Percentiles rank a stretch among this genome's conserved stretches.
phyloP scores from a whole-genome alignment of 176 grass and related monocot species.

The Puya raimondii region DNA sequence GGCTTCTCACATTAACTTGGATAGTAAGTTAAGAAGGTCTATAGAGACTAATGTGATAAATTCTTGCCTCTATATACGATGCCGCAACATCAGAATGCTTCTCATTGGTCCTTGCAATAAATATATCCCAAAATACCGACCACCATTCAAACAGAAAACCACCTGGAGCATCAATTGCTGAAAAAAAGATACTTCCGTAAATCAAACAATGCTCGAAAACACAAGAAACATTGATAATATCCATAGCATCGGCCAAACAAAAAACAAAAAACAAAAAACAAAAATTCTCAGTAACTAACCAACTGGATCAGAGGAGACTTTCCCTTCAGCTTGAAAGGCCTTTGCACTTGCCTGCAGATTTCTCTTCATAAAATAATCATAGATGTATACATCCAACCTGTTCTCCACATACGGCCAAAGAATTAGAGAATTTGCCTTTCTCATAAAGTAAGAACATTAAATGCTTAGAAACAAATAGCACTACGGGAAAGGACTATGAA shows the following conservation, averaged over 20 bases:
- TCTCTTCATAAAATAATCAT: constrained; percentile 99
- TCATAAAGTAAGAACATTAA: neutral
- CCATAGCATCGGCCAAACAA: constrained; percentile 1
- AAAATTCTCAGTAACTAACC: constrained; percentile 52
- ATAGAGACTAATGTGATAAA: constrained; percentile 2
- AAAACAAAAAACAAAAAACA: no score
- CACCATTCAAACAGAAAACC: constrained; percentile 99
- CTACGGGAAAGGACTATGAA: neutral
- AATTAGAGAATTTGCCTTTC: constrained; percentile 12
- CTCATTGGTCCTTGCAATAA: constrained; percentile 98
- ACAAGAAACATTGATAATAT: neutral
- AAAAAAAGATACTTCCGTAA: constrained; percentile 13
- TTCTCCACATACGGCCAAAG: constrained; percentile 20
- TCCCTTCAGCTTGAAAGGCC: constrained; percentile 99
- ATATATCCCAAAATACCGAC: constrained; percentile 99
- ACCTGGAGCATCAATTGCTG: constrained; percentile 98
- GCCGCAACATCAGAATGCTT: constrained; percentile 96
- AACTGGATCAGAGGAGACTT: constrained; percentile 98
- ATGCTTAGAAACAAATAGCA: neutral
- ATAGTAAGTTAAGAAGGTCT: no score
- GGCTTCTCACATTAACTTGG: neutral
- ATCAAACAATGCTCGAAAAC: constrained; percentile 6
- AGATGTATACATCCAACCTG: constrained; percentile 99
- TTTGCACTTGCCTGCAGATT: constrained; percentile 96
- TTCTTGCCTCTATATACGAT: constrained; percentile 81